Percentiles rank a stretch among this genome's conserved stretches.
These are phyloP conservation scores for Gardenia jasminoides DNA, from an alignment of 257 asterid genomes.

Conservation along the genomic window DNA sequence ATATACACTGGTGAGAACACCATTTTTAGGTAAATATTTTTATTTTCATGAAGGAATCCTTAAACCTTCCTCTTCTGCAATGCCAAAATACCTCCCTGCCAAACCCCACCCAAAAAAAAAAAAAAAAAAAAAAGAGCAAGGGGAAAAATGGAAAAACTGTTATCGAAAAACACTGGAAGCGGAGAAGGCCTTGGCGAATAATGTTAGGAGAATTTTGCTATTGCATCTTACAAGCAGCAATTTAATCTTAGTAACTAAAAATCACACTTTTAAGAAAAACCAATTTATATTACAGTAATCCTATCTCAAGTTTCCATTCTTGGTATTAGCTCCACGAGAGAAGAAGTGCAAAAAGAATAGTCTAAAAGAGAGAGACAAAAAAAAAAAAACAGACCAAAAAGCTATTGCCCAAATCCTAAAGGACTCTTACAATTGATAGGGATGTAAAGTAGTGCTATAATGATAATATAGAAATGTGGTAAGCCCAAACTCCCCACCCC, in stretches of 20 bases:
- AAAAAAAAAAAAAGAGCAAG: background rate
- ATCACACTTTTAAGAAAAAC: background rate
- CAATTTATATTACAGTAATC: background rate
- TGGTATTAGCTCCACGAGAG: background rate
- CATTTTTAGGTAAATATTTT: background rate
- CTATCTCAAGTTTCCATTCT: background rate
- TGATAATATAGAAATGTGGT: background rate
- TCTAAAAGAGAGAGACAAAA: background rate
- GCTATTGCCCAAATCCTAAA: background rate
- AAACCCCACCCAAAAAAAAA: background rate
- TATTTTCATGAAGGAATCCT: background rate
- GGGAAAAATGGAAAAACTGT: too few species aligned
- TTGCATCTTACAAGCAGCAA: background rate
- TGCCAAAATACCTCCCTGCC: background rate
- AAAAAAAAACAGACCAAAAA: too few species aligned
- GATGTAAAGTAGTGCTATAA: background rate
- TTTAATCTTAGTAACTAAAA: background rate
- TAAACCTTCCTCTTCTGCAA: background rate
- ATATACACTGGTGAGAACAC: background rate
- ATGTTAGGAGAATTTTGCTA: background rate
- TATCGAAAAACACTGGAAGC: background rate
- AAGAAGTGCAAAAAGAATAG: background rate
- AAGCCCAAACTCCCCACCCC: background rate
- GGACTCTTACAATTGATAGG: background rate
- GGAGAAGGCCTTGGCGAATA: background rate